These are phyloP conservation scores for Raffaelea albimanens DNA, from an alignment of 2,329 filamentous ascomycete species.

Conservation along the genomic window DNA sequence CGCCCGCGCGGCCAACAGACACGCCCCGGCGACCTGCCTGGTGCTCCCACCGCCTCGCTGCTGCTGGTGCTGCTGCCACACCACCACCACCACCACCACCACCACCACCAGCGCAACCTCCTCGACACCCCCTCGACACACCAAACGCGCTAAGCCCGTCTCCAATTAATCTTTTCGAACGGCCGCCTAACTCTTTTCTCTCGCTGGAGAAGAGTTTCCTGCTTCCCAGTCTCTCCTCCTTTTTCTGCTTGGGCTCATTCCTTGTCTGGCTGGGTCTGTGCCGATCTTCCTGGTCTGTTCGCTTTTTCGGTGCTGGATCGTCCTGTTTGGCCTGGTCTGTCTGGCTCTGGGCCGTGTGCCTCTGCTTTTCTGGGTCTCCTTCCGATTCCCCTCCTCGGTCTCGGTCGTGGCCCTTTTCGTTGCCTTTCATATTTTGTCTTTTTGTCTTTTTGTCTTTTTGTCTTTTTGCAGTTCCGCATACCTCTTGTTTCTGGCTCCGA, in stretches of 20 bases:
- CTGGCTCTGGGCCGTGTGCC: too few relatives aligned
- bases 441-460: not conserved
- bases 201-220: not conserved
- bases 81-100: not conserved
- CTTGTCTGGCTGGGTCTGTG: not conserved
- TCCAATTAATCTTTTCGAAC: not conserved
- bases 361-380: too few relatives aligned
- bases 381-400: too few relatives aligned
- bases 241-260: not conserved
- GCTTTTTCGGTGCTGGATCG: too few relatives aligned
- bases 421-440: not conserved
- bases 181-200: not conserved
- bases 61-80: too few relatives aligned
- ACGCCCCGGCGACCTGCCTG: too few relatives aligned
- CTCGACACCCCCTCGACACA: not conserved
- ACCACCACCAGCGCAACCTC: not conserved
- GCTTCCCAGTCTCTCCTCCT: too few relatives aligned
- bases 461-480: not conserved
- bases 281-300: too few relatives aligned
- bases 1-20: too few relatives aligned
- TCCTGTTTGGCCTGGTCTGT: too few relatives aligned
- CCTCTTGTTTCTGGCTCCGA: not conserved
- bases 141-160: not conserved
- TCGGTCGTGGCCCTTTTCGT: not conserved
- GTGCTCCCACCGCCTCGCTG: too few relatives aligned